Conservation (phyloP, 108 stramenopile species). For the Stephanodiscus minutulus region DNA sequence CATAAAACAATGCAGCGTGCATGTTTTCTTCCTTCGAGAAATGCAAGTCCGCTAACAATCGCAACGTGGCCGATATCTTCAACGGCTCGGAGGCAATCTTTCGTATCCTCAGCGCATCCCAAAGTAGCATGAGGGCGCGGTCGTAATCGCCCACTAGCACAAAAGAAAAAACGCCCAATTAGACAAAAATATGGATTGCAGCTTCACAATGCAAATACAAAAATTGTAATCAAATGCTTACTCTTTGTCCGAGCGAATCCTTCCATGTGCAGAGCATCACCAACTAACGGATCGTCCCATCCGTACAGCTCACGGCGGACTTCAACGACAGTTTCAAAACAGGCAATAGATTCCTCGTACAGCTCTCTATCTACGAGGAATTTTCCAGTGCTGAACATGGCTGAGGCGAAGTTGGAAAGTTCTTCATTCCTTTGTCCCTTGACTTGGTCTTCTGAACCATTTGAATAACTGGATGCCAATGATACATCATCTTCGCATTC, state of each 20-base stretch:
- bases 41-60: conserved; percentile 40
- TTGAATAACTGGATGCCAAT: conserved; percentile 20
- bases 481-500: conserved; percentile 25
- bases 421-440: conserved; percentile 21
- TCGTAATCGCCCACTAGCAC: conserved; percentile 40
- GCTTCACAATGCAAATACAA: no score
- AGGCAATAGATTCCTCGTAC: conserved; percentile 37
- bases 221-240: no score
- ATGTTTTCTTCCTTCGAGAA: conserved; percentile 48
- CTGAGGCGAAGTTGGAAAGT: conserved; percentile 38
- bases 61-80: conserved; percentile 46
- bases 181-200: no score
- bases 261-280: conserved; percentile 48
- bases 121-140: conserved; percentile 38
- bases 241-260: conserved; percentile 33
- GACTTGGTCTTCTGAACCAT: conserved; percentile 9
- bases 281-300: conserved; percentile 50
- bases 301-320: conserved; percentile 40
- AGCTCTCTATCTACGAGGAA: conserved; percentile 43
- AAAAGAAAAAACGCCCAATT: no score
- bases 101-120: conserved; percentile 44
- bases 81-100: conserved; percentile 40
- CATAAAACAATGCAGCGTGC: conserved; percentile 49
- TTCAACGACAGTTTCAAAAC: conserved; percentile 45
- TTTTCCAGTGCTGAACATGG: conserved; percentile 38